Percentiles rank a stretch among this genome's conserved stretches.
Evolutionary conservation across 768 basidiomycete species (phyloP).

Genomic region (Leucocoprinus leucothites): DNA sequence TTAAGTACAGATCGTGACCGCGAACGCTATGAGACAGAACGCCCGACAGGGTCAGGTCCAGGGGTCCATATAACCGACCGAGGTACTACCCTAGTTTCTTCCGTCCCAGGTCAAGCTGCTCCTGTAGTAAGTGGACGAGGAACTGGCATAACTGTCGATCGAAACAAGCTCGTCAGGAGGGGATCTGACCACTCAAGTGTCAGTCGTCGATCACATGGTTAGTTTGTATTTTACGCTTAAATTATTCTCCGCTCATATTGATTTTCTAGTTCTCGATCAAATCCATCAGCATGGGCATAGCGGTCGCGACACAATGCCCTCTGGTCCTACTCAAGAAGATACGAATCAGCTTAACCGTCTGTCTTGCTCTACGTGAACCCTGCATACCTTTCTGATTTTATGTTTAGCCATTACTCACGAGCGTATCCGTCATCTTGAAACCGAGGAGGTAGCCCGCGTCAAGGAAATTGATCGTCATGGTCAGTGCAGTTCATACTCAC

Average conservation of each 20-base stretch:
- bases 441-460: slow-evolving; percentile 27
- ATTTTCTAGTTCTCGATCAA: slow-evolving; percentile 10
- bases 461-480: slow-evolving; percentile 33
- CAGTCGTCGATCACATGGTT: slow-evolving; percentile 5
- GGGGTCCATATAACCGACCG: neutral
- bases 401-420: slow-evolving; percentile 26
- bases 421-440: slow-evolving; percentile 24
- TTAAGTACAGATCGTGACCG: neutral
- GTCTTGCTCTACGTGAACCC: neutral
- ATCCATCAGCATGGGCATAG: slow-evolving; percentile 15
- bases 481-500: too few species aligned
- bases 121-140: neutral
- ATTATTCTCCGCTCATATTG: neutral
- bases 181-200: neutral
- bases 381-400: neutral
- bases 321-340: slow-evolving; percentile 18
- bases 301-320: slow-evolving; percentile 16
- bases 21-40: neutral
- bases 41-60: neutral
- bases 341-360: slow-evolving; percentile 21
- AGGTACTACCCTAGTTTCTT: neutral
- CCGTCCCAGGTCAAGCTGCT: neutral
- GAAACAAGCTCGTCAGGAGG: neutral
- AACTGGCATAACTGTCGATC: neutral
- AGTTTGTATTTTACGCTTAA: neutral